Base-by-base conservation (phyloP, 2,329 filamentous ascomycete genomes). In the Cladophialophora carrionii region DNA sequence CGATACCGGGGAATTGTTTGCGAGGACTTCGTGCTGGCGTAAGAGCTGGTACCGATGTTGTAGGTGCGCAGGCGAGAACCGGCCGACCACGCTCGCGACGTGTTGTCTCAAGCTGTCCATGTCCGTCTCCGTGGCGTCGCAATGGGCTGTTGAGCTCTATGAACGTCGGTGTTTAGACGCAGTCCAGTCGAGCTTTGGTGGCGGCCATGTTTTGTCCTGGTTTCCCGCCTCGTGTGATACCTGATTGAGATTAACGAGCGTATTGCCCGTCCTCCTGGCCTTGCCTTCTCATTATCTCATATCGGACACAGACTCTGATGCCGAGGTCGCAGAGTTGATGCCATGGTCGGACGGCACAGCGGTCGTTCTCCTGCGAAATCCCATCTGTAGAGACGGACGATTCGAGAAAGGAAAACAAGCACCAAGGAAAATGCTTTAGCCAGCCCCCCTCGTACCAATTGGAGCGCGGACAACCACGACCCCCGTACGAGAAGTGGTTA, bases 21-120 rank as follows among this genome's bases (percentile, higher is more conserved):
- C 14, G 14, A 34, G 14, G 14, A 34, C 52, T 9, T 54, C 52
- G 10, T 32, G 52, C 29, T 54, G 52, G 17, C 29, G 52, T 4
- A 54, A 7, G 7, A 54, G 52, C 52, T 54, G 26, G 29, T 54
- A 54, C 24, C 52, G 52, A 54, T 54, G 52, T n/a, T n/a, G 9
- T 17, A 17, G n/a, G 26, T n/a, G 9, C 26, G 9, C 26, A 34
- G n/a, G 52, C n/a, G 10, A 17, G 8, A 34, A 4, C 26, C 29
- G 52, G 3, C 29, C 29, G 29, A 54, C 24, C 3, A 34, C 4
- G 52, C 29, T 12, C 26, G 29, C 29, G 29, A 22, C 52, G 4
- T 20, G 17, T 24, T 22, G 17, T n/a, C 26, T 34, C 14, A 34
- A 54, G 52, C 10, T 2, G 29, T 32, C 52, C 52, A 54, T 54